These are phyloP conservation scores for Hypholoma sublateritium DNA, from an alignment of 768 basidiomycete species.

Conservation along the genomic window DNA sequence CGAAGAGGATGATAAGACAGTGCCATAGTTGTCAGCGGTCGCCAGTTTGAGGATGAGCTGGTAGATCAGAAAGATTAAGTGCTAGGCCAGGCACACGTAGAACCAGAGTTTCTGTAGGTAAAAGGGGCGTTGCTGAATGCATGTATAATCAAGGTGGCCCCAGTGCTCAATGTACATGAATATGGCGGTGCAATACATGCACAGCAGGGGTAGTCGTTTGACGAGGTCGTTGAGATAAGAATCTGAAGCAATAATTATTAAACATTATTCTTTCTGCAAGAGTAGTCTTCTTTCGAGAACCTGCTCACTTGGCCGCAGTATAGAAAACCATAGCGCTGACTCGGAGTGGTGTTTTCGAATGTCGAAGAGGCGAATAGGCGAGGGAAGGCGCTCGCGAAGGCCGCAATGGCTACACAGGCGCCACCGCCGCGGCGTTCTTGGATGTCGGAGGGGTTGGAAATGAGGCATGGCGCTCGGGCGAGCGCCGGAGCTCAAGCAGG, in stretches of 20 bases:
- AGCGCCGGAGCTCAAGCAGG: no score
- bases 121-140: conserved; percentile 90
- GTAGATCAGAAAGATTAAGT: conserved; percentile 90
- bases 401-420: no score
- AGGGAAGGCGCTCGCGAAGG: no score
- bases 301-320: no score
- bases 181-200: conserved; percentile 94
- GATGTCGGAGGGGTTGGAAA: no score
- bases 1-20: conserved; percentile 47
- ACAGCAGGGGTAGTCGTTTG: conserved; percentile 86
- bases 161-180: conserved; percentile 87
- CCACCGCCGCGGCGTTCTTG: no score
- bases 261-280: no score
- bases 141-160: conserved; percentile 82
- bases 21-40: conserved; percentile 59
- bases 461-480: no score
- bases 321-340: no score
- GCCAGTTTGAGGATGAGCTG: conserved; percentile 77
- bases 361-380: no score
- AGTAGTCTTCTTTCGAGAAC: no score
- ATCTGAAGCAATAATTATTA: conserved; percentile 50
- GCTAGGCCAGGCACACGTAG: conserved; percentile 92
- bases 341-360: no score
- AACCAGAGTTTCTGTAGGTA: conserved; percentile 98
- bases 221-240: conserved; percentile 84